Evolutionary conservation across 495 filamentous ascomycete species (phyloP).

Genomic region (Ascodesmis nigricans): DNA sequence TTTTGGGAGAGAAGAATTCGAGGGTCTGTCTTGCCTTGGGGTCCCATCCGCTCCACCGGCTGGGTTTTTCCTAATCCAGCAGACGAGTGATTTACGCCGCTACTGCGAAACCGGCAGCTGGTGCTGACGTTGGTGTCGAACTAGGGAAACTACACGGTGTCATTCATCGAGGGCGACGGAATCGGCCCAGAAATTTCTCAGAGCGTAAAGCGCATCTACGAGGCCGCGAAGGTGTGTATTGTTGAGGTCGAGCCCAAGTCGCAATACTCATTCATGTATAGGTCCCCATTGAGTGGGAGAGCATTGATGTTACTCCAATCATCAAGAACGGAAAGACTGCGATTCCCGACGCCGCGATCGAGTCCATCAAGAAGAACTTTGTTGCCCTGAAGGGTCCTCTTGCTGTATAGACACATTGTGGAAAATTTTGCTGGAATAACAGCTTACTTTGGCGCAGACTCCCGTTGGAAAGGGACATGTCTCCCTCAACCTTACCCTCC

Average conservation of each 20-base stretch:
- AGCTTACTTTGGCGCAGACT: constrained; percentile 42
- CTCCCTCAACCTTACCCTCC: constrained; percentile 93
- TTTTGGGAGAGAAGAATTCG: constrained; percentile 67
- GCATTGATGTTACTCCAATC: constrained; percentile 82
- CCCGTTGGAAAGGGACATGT: constrained; percentile 97
- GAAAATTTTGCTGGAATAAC: constrained; percentile 5
- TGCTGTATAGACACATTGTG: too few relatives aligned
- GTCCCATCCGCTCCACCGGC: constrained; percentile 2
- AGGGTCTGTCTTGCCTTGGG: constrained; percentile 38
- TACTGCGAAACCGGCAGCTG: constrained; percentile 7
- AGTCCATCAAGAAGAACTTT: constrained; percentile 75
- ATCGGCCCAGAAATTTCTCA: constrained; percentile 95
- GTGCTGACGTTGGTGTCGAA: constrained; percentile 5
- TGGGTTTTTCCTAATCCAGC: constrained; percentile 3
- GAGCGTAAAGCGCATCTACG: constrained; percentile 93
- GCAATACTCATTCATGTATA: constrained; percentile 23
- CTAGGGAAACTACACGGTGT: constrained; percentile 84
- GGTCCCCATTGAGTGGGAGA: constrained; percentile 89
- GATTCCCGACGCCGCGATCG: constrained; percentile 75
- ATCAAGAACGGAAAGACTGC: constrained; percentile 82
- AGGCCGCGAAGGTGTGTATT: constrained; percentile 62
- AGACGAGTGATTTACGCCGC: constrained; percentile 4
- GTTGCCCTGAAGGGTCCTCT: constrained; percentile 94
- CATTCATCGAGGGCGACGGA: constrained; percentile 94
- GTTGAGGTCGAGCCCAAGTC: constrained; percentile 9